Evolutionary conservation across 2,329 filamentous ascomycete species (phyloP), one percentile per base, ranked within the genome.

Genomic region (Neofusicoccum cordaticola): DNA sequence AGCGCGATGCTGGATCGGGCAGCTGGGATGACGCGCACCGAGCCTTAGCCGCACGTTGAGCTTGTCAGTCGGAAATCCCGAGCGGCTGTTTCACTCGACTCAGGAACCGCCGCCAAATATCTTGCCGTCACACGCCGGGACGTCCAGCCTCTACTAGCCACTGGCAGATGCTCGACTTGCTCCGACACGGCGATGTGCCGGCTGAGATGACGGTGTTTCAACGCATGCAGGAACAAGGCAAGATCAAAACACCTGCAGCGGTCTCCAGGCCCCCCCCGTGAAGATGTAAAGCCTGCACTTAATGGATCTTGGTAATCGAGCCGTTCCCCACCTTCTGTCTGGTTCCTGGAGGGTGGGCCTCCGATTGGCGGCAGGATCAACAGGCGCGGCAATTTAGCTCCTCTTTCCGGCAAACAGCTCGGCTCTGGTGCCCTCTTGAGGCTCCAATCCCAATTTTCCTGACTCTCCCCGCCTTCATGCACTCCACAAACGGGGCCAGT

Each of bases 401-500:
- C 41, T 45, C 17, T 45, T 51, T n/a, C 11, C 53, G 53, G 53
- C 53, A 58, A 45, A 17, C 41, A 41, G 17, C 7, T 58, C 53
- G 53, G 53, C 53, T 58, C 27, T n/a, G 17, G 39, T 9, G 37
- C 53, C 41, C 12, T 27, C 27, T 58, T 58, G 53, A 39, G 56
- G 56, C 56, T 60, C 56, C 42, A 34, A 39, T 47, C 42, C 9
- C n/a, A 58, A 47, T 60, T 60, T 47, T n/a, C 56, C 44, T 60
- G 56, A 60, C 56, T 60, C 56, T 47, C 56, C 56, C 42, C 56
- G 42, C 56, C n/a, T 47, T 39, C 19, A 60, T 48, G 42, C 56
- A 60, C 56, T 47, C 56, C 56, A 60, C 56, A 60, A 51, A 31
- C 27, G 31, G 50, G 15, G 31, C 50, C 4, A 15, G 31, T 52